These are phyloP conservation scores for Anisodus acutangulus DNA, from an alignment of 257 asterid genomes.

Conservation along the genomic window DNA sequence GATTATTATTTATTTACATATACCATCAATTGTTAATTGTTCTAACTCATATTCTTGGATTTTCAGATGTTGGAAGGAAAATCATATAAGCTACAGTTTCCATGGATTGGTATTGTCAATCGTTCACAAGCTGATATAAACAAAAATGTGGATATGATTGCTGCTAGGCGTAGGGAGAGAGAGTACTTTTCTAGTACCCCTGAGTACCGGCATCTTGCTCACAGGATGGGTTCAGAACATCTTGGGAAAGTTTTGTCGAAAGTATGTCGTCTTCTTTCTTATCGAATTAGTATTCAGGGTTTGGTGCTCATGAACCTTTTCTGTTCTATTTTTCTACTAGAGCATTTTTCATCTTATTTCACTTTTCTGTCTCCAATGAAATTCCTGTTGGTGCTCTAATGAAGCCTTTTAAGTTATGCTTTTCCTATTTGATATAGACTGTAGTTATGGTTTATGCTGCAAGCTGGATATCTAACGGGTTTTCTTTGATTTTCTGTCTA, in stretches of 20 bases:
- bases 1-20: neutral
- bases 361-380: neutral
- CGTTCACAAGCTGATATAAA: slow-evolving; percentile 85
- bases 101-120: slow-evolving; percentile 90
- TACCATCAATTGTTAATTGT: neutral
- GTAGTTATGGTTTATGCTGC: slow-evolving; percentile 26
- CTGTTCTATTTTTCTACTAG: neutral
- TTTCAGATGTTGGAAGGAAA: slow-evolving; percentile 74
- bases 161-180: slow-evolving; percentile 75
- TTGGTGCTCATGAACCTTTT: neutral
- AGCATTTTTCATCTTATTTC: neutral
- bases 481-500: slow-evolving; percentile 23
- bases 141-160: slow-evolving; percentile 81
- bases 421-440: slow-evolving; percentile 8
- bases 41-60: slow-evolving; percentile 12
- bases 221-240: slow-evolving; percentile 83
- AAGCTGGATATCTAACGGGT: neutral
- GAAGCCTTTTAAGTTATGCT: slow-evolving; percentile 16
- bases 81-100: slow-evolving; percentile 77
- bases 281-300: neutral
- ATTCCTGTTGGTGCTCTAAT: neutral
- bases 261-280: slow-evolving; percentile 44
- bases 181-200: slow-evolving; percentile 70
- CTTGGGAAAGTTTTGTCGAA: slow-evolving; percentile 73
- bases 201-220: slow-evolving; percentile 64